Evolutionary conservation across 140 eudicot species (phyloP), one percentile per base, ranked within the genome.

Genomic region (Senecio squalidus): DNA sequence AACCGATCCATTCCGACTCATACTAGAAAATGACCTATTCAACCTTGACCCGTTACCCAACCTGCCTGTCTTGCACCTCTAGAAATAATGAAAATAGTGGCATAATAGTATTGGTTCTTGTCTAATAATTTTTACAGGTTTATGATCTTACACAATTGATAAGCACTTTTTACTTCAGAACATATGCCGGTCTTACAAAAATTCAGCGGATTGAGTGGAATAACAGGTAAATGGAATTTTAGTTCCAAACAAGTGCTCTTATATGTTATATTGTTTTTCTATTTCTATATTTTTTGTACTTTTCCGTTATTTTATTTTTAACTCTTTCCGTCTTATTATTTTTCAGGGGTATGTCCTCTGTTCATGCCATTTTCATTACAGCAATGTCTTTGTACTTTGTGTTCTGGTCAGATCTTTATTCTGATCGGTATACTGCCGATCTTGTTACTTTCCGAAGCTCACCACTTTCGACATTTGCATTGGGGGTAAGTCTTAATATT

Each of bases 321-420:
- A 58, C n/a, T n/a, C n/a, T n/a, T n/a, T 18, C n/a, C 9, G 28
- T 3, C 46, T 22, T 11, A 33, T 50, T 49, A 47, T 71, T 71
- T 20, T 84, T 66, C 95, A 92, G 98, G 62, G 98, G 86, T 44
- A 71, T 87, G 64, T 92, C 98, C 24, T 84, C 98, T 36, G 26
- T 80, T 72, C 98, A 92, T 62, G 98, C 98, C 47, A 62, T 92
- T 53, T 92, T 81, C 78, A 92, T 92, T 31, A 65, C 98, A 54
- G 54, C 76, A 52, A 74, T 87, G 85, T 79, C 98, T 43, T 68
- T 87, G 75, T 84, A 87, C 79, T 87, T 92, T 73, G 98, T 87
- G 14, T 92, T 83, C 86, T 92, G 95, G 96, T 87, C 98, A 25
- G 93, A 92, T 61, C 84, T 92, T 60, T 92, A 78, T 76, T 76